Conservation (phyloP, 2,329 filamentous ascomycete genomes). For the Exophiala spinifera region DNA sequence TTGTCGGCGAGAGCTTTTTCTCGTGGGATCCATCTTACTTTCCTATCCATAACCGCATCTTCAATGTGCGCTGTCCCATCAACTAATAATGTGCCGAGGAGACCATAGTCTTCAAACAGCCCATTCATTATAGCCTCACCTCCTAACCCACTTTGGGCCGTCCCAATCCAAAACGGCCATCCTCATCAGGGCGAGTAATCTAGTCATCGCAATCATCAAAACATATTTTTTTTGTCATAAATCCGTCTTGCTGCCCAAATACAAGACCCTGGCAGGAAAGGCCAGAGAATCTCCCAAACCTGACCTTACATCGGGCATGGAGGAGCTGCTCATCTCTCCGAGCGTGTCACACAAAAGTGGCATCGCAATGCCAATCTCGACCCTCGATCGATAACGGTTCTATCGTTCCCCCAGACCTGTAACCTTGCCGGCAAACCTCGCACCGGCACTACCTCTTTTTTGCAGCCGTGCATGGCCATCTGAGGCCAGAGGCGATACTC, state of each 20-base stretch:
- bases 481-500: constrained; percentile 28
- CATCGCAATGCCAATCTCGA: constrained; percentile 7
- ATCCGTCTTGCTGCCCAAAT: background rate
- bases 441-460: constrained; percentile 76
- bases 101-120: no score
- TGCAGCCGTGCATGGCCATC: constrained; percentile 62
- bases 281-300: background rate
- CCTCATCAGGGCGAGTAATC: background rate
- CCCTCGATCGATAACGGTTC: constrained; percentile 24
- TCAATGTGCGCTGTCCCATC: no score
- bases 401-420: constrained; percentile 45
- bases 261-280: background rate
- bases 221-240: background rate
- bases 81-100: no score
- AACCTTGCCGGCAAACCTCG: constrained; percentile 57
- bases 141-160: background rate
- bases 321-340: constrained; percentile 1
- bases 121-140: no score
- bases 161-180: background rate
- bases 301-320: background rate
- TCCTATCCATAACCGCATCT: no score
- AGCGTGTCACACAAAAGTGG: constrained; percentile 19
- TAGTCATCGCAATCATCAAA: constrained; percentile 1
- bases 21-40: no score
- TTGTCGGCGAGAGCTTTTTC: no score